Conservation (phyloP, 1,284 basidiomycete genomes). For the Pseudozyma tsukubaensis region DNA sequence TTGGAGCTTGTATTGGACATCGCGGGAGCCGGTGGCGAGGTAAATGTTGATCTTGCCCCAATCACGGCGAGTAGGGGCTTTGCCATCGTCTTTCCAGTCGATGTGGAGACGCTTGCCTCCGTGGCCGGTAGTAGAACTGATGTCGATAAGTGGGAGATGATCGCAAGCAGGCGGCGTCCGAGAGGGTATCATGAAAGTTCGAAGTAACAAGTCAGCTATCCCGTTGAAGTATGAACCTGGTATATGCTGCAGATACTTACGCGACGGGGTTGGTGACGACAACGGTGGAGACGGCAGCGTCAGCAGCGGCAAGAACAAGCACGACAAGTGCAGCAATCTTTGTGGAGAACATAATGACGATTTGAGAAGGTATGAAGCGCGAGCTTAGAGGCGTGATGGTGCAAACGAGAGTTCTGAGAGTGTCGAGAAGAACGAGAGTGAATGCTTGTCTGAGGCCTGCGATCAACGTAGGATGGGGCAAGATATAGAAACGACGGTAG, state of each 20-base stretch:
- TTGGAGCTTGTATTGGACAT: constrained; percentile 63
- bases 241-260: constrained; percentile 27
- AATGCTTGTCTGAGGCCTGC: constrained; percentile 18
- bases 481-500: not conserved
- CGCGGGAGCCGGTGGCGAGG: constrained; percentile 57
- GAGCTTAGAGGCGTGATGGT: constrained; percentile 3
- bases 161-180: no score
- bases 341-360: constrained; percentile 32
- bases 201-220: not conserved
- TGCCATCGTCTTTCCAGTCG: constrained; percentile 61
- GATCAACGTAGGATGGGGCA: constrained; percentile 28
- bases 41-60: constrained; percentile 62
- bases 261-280: constrained; percentile 57
- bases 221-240: not conserved
- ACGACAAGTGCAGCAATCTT: constrained; percentile 44
- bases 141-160: not conserved
- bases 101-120: constrained; percentile 49
- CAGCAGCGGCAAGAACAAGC: constrained; percentile 42
- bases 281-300: constrained; percentile 47
- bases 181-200: not conserved
- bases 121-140: constrained; percentile 49
- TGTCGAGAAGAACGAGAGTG: constrained; percentile 12
- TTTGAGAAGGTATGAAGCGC: not conserved
- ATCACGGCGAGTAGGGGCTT: constrained; percentile 38
- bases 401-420: not conserved